Conservation (phyloP, 2,329 filamentous ascomycete genomes). For the Penicillium sp. region DNA sequence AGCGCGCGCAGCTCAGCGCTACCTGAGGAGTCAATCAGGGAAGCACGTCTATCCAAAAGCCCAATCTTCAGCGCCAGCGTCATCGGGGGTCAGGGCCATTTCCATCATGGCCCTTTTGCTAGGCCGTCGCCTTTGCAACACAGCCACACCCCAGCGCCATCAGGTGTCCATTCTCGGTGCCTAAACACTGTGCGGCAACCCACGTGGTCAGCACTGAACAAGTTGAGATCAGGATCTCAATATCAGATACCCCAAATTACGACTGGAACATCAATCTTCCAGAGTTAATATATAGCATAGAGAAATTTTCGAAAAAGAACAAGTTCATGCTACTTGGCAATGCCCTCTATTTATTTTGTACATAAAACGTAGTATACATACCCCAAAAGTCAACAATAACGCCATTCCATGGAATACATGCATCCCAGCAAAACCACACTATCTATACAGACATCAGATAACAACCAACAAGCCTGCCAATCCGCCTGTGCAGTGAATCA, state of each 20-base stretch:
- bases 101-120: neutral
- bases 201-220: neutral
- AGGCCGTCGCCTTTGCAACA: neutral
- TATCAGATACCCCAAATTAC: neutral
- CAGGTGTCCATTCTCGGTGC: slow-evolving; percentile 1
- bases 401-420: slow-evolving; percentile 7
- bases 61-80: neutral
- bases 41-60: neutral
- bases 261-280: neutral
- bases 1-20: slow-evolving; percentile 37
- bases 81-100: neutral
- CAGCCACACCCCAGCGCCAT: neutral
- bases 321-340: neutral
- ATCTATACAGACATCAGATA: neutral
- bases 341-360: slow-evolving; percentile 6
- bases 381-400: slow-evolving; percentile 2
- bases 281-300: neutral
- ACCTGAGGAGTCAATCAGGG: slow-evolving; percentile 19
- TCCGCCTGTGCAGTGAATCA: neutral
- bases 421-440: neutral
- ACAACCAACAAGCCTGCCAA: neutral
- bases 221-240: neutral
- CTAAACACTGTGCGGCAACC: slow-evolving; percentile 1
- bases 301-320: neutral
- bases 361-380: slow-evolving; percentile 8